Evolutionary conservation across 495 filamentous ascomycete genomes (phyloP).

Genomic region (Viridothelium virens): DNA sequence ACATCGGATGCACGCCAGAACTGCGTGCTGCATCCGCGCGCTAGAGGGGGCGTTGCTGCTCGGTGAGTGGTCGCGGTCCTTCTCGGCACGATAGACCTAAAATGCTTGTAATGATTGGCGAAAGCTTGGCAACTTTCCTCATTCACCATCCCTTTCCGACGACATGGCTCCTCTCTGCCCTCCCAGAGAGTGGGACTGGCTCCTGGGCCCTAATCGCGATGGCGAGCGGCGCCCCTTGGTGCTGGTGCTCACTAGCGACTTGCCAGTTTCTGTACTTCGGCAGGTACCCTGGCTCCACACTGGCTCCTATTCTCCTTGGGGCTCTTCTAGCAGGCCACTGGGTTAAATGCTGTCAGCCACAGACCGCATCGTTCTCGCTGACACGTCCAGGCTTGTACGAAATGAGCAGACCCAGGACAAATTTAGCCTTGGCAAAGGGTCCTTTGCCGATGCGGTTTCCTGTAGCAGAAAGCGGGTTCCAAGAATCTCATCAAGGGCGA

Average conservation of each 20-base stretch:
- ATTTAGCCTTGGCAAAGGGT: background rate
- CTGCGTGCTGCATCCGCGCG: background rate
- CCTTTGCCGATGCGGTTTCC: background rate
- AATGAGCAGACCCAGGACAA: background rate
- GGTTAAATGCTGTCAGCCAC: conserved; percentile 5
- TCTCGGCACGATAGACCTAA: background rate
- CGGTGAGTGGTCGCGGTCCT: background rate
- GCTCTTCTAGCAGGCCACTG: background rate
- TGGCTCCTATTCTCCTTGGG: background rate
- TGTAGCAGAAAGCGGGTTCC: background rate
- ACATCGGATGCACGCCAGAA: background rate
- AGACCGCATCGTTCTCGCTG: background rate
- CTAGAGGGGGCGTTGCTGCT: background rate
- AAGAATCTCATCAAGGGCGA: background rate
- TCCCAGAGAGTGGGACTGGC: background rate
- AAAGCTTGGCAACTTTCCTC: conserved; percentile 9
- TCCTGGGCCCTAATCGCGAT: background rate
- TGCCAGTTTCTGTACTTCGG: background rate
- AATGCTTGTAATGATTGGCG: background rate
- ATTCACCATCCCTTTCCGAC: background rate
- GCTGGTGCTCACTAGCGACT: background rate
- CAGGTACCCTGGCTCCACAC: background rate
- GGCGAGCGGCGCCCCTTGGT: background rate
- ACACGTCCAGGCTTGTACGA: background rate
- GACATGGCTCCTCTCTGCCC: background rate